phyloP scores from a whole-genome alignment of 106 monocot species.

The Iris macrosiphon region DNA sequence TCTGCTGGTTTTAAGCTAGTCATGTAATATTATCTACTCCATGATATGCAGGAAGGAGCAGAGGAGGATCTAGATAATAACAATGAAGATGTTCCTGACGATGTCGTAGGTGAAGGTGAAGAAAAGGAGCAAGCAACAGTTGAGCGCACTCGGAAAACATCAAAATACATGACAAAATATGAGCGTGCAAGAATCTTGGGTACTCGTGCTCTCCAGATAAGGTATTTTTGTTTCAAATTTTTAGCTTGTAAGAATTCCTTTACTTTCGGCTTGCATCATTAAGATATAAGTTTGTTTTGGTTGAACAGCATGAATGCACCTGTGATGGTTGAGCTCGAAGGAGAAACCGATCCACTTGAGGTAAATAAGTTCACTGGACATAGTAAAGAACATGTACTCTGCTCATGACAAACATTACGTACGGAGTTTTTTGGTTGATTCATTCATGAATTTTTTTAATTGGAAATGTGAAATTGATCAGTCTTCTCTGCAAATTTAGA shows the following conservation, averaged over 20 bases:
- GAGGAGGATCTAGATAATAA: constrained; percentile 71
- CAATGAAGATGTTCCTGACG: constrained; percentile 70
- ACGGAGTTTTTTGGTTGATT: not conserved
- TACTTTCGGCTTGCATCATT: not conserved
- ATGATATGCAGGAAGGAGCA: constrained; percentile 60
- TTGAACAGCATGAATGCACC: constrained; percentile 80
- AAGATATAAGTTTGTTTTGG: too few species aligned
- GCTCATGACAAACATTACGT: not conserved
- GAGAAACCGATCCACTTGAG: constrained; percentile 76
- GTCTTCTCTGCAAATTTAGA: not conserved
- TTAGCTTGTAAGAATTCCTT: not conserved
- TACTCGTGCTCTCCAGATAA: constrained; percentile 78
- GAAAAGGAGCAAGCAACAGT: constrained; percentile 41
- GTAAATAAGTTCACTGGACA: constrained; percentile 15
- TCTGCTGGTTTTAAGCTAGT: too few species aligned
- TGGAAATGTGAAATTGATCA: not conserved
- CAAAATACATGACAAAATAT: constrained; percentile 84
- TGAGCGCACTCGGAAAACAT: constrained; percentile 53
- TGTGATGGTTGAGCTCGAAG: constrained; percentile 84
- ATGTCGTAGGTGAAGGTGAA: constrained; percentile 42
- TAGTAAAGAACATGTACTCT: not conserved
- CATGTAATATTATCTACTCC: not conserved
- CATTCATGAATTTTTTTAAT: too few species aligned
- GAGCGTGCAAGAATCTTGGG: constrained; percentile 78
- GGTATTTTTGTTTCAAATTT: constrained; percentile 20